Evolutionary conservation across 495 filamentous ascomycete genomes (phyloP).

Genomic region (Podospora didyma): DNA sequence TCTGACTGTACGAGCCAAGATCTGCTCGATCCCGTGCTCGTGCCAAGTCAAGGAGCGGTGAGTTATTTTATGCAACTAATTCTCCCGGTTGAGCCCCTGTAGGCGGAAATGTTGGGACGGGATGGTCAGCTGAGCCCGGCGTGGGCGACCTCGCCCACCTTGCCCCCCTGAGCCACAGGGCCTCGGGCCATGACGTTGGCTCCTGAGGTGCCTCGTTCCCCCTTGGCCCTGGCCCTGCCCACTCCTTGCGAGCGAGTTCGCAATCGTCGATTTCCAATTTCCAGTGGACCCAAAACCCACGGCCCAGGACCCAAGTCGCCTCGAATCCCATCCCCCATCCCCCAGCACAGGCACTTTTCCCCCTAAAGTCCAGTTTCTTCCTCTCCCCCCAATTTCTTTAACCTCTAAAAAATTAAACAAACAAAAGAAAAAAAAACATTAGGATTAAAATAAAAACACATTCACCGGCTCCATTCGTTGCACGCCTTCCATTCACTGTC

Average conservation of each 20-base stretch:
- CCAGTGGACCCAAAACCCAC: constrained; percentile 12
- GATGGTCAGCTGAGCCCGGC: constrained; percentile 27
- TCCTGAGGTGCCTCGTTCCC: too few species aligned
- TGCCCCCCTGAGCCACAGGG: constrained; percentile 6
- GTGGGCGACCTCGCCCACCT: constrained; percentile 3
- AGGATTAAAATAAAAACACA: neutral
- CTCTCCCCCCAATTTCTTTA: neutral
- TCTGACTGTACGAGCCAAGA: neutral
- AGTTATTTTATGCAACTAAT: constrained; percentile 25
- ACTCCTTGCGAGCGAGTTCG: too few species aligned
- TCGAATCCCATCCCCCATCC: neutral
- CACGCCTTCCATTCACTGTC: neutral
- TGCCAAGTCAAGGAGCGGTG: constrained; percentile 26
- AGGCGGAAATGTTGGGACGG: constrained; percentile 23
- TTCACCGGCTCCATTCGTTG: neutral
- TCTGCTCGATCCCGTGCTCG: constrained; percentile 15
- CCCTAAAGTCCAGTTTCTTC: neutral
- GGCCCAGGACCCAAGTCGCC: constrained; percentile 5
- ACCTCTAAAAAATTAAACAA: neutral
- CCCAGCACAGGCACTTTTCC: neutral
- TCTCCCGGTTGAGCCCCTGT: constrained; percentile 27
- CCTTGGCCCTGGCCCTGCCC: too few species aligned
- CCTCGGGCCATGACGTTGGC: neutral
- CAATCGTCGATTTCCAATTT: neutral
- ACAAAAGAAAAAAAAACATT: neutral